Evolutionary conservation across 495 filamentous ascomycete genomes (phyloP).

Genomic region (Penicillium ochrochloron): DNA sequence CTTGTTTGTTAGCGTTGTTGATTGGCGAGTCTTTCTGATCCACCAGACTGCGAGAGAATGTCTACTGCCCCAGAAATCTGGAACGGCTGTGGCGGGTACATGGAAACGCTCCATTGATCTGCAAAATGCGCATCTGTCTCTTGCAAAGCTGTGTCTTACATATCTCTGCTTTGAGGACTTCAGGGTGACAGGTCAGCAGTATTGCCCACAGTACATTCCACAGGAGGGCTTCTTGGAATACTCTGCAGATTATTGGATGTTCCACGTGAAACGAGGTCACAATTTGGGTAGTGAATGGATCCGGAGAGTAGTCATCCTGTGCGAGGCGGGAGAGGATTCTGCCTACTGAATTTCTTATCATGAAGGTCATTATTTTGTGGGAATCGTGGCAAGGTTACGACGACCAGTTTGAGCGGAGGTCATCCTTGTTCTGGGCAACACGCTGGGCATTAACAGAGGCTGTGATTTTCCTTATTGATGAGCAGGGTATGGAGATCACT

Average conservation of each 20-base stretch:
- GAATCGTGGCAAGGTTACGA: too few relatives aligned
- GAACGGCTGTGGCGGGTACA: neutral
- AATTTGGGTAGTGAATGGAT: neutral
- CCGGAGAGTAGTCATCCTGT: neutral
- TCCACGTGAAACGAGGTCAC: neutral
- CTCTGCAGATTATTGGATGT: neutral
- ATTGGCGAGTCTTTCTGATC: neutral
- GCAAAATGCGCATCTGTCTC: neutral
- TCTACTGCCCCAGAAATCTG: neutral
- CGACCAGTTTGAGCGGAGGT: too few relatives aligned
- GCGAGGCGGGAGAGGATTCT: neutral
- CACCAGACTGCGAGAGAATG: slow-evolving; percentile 7
- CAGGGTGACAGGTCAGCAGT: neutral
- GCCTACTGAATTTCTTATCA: neutral
- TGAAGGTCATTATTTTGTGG: neutral
- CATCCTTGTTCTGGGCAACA: neutral
- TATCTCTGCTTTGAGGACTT: neutral
- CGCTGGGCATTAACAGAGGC: neutral
- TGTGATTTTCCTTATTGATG: neutral
- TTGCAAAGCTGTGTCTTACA: neutral
- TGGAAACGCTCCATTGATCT: neutral
- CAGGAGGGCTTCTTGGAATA: neutral
- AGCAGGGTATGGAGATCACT: neutral
- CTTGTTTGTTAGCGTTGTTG: neutral
- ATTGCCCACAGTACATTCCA: neutral